Percentiles rank a stretch among this genome's conserved stretches.
Conservation (phyloP, 805 yeast species). For the Scheffersomyces stipitis region DNA sequence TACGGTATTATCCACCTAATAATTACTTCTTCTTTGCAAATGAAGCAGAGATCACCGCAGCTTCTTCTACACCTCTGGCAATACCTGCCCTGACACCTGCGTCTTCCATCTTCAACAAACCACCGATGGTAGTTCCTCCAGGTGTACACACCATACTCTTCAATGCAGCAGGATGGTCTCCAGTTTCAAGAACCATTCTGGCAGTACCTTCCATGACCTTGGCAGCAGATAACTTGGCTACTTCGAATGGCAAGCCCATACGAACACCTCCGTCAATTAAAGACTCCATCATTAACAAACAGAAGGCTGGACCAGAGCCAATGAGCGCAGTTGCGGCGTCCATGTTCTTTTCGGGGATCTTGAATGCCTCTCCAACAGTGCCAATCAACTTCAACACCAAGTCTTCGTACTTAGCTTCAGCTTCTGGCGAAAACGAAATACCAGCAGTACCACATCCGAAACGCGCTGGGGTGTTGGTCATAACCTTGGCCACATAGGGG, state of each 20-base stretch:
- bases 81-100: constrained; percentile 85
- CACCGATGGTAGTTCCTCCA: constrained; percentile 97
- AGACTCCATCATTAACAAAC: constrained; percentile 84
- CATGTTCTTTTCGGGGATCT: constrained; percentile 86
- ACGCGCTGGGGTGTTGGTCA: constrained; percentile 97
- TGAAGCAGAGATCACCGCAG: constrained; percentile 75
- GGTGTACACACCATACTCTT: constrained; percentile 93
- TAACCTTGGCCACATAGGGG: constrained; percentile 76
- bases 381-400: constrained; percentile 53
- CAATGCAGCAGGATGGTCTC: constrained; percentile 84
- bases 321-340: constrained; percentile 94
- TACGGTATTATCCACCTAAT: too few relatives aligned
- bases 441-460: constrained; percentile 94
- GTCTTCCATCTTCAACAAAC: constrained; percentile 89
- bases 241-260: constrained; percentile 87
- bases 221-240: constrained; percentile 83
- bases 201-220: constrained; percentile 95
- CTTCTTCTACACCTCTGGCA: constrained; percentile 85
- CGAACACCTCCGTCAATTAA: constrained; percentile 91
- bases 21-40: constrained; percentile 35
- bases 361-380: constrained; percentile 66
- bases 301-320: constrained; percentile 97
- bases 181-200: constrained; percentile 79
- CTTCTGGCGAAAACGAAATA: constrained; percentile 65
- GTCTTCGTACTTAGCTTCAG: constrained; percentile 42